Conservation (phyloP, 805 yeast genomes). For the Cyberlindnera galapagoensis region DNA sequence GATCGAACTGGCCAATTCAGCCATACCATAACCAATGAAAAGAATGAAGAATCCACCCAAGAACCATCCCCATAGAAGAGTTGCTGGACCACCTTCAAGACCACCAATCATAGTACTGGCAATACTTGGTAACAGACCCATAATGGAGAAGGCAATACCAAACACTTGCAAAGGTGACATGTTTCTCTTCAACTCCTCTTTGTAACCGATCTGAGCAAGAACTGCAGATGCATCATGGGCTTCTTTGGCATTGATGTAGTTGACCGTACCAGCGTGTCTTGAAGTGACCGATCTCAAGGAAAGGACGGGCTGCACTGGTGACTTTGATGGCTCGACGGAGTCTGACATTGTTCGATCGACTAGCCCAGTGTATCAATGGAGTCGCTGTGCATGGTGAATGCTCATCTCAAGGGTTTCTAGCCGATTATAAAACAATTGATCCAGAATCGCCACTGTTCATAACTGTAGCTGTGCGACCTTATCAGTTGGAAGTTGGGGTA, state of each 20-base stretch:
- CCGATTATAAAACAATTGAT: no score
- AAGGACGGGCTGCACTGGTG: constrained; percentile 2
- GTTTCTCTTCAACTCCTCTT: constrained; percentile 53
- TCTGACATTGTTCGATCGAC: not conserved
- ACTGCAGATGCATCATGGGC: constrained; percentile 8
- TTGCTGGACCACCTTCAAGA: constrained; percentile 49
- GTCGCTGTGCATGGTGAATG: no score
- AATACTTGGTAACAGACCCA: constrained; percentile 58
- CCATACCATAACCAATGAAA: constrained; percentile 48
- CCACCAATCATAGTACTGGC: constrained; percentile 47
- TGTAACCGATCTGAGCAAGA: constrained; percentile 45
- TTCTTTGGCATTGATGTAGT: constrained; percentile 20
- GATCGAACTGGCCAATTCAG: constrained; percentile 53
- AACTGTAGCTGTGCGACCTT: no score
- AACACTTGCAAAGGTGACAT: constrained; percentile 55
- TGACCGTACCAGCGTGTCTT: constrained; percentile 9
- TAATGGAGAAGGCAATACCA: constrained; percentile 59
- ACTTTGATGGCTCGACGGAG: not conserved
- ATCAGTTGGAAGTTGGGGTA: no score
- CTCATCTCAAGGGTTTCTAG: no score
- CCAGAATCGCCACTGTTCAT: no score
- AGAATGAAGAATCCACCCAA: constrained; percentile 47
- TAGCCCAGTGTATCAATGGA: no score
- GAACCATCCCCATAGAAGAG: constrained; percentile 64
- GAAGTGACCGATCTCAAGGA: constrained; percentile 8